Evolutionary conservation across 352 stramenopile species (phyloP), one percentile per base, ranked within the genome.

Genomic region (Phytophthora europaea): DNA sequence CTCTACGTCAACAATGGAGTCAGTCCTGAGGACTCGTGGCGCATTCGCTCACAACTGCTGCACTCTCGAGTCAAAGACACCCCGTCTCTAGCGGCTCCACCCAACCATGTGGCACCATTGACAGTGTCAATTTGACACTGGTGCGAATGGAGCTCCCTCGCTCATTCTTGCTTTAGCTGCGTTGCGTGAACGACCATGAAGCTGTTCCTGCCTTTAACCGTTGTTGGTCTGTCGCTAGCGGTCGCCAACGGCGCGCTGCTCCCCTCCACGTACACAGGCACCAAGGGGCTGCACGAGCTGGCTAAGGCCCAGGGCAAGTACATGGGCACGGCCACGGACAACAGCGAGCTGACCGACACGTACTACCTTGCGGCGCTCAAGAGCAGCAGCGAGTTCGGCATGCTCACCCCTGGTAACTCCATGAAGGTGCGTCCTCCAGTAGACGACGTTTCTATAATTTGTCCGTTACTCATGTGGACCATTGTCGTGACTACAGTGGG

Each of bases 321-420:
- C 72, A 69, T 79, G 61, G 72, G 72, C 40, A 79, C 72, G 8
- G 72, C 72, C 67, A 61, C 69, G n/a, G 67, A 78, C 65, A 70
- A 66, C 34, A 51, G 64, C 6, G 70, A 72, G 18, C 47, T 74
- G 3, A 73, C 64, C 7, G 72, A 79, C 50, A 72, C 55, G 15
- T 73, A 64, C 57, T 75, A 74, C 61, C 48, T 74, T 6, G 59
- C 62, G 16, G 62, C 58, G 16, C 67, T 79, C 23, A 51, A 71
- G 34, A 75, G 75, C 56, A 52, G 36, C 33, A 72, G 61, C 12
- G 72, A 79, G 33, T 79, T 71, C 20, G 67, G 72, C 10, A 75
- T 79, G 72, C 31, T 75, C 67, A 79, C 72, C 10, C 72, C 72
- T 0, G 72, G 61, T 4, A 79, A 79, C 15, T 52, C 72, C 33